Conservation (phyloP, 805 yeast genomes). For the Scheffersomyces amazonensis region DNA sequence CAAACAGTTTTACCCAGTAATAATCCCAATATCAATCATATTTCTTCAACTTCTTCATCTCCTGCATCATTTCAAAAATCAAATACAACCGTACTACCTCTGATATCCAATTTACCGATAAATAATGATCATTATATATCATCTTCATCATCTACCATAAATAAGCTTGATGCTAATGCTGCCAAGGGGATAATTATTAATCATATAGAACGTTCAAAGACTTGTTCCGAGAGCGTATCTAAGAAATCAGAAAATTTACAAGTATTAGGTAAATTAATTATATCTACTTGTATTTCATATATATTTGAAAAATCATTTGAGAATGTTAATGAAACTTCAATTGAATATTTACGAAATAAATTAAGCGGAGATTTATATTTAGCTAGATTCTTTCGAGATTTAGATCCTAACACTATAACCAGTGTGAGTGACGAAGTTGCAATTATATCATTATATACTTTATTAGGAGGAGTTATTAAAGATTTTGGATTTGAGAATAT, state of each 20-base stretch:
- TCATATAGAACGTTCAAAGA: conserved; percentile 58
- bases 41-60: neutral
- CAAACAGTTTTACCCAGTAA: neutral
- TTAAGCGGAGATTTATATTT: conserved; percentile 40
- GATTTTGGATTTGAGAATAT: conserved; percentile 79
- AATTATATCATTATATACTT: conserved; percentile 50
- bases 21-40: too few relatives aligned
- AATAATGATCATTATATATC: neutral
- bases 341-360: conserved; percentile 48
- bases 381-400: conserved; percentile 43
- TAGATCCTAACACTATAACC: conserved; percentile 38
- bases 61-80: neutral
- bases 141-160: too few relatives aligned
- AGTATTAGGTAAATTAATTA: conserved; percentile 55
- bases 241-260: conserved; percentile 45
- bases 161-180: neutral
- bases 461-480: conserved; percentile 68
- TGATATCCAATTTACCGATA: conserved; percentile 2
- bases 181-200: conserved; percentile 14
- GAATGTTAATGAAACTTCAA: conserved; percentile 51
- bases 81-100: conserved; percentile 2
- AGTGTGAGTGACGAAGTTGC: conserved; percentile 47
- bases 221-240: conserved; percentile 50
- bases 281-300: conserved; percentile 54
- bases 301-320: conserved; percentile 63